Base-by-base conservation (phyloP, 208 protist species). In the Leishmania mexicana region DNA sequence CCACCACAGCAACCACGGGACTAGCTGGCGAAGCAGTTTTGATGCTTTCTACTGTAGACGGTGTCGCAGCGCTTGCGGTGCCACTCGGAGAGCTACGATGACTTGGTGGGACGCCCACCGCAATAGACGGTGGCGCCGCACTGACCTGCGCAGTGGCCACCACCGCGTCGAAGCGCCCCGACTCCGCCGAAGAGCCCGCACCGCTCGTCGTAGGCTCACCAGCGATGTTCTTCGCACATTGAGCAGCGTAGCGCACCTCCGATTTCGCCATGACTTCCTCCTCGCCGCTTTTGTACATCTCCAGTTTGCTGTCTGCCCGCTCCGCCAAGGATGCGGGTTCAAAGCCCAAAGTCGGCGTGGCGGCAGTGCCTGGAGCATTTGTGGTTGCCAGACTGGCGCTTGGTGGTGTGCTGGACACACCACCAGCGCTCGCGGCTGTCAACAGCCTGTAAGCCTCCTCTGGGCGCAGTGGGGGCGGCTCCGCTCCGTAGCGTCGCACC, bases 401-500 rank as follows among this genome's bases (percentile, higher is more conserved):
- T 31, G 83, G 78, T 15, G 78, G 73, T 13, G 73, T 62, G 60
- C 57, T 60, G 5, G 78, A 49, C 1, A 74, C 68, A 49, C 72
- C 62, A 31, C 47, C 28, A 45, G 35, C 49, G 53, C 49, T 51
- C 24, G 67, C 58, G 6, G 72, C 7, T 75, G 65, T 35, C 11
- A 85, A 73, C 70, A 85, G 58, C 62, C 31, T 24, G 15, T n/a
- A 17, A 21, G 62, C 76, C 73, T 62, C 83, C 60, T 77, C 75
- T 4, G 58, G 31, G 10, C 42, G 70, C 53, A 83, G 67, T 11
- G 75, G 78, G 6, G 84, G 7, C 31, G 92, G 88, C 80, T 94
- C 86, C 19, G 89, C 79, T 8, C 92, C 92, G 78, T 93, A 93
- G 71, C 85, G 87, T 49, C 90, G 65, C 13, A 91, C 90, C 17